Evolutionary conservation across 352 stramenopile genomes (phyloP), one percentile per base, ranked within the genome.

Genomic region (Phytophthora aleatoria): DNA sequence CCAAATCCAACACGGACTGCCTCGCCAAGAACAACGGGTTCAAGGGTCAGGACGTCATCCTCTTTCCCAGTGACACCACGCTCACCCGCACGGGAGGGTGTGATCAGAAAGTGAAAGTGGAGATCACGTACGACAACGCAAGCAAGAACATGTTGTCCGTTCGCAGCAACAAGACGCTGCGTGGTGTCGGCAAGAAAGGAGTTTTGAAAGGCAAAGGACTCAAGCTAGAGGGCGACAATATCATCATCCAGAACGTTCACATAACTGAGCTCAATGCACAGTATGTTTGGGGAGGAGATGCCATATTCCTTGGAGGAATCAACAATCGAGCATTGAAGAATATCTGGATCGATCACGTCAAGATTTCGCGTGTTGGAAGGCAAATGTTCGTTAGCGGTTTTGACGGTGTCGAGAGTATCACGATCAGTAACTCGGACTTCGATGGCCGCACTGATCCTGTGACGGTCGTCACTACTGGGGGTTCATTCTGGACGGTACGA

Each of bases 361-460:
- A 77, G 50, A 43, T 85, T 11, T 69, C 57, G 1, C 54, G 48
- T 1, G 50, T 81, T n/a, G 77, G 71, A 3, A 60, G 74, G 11
- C 71, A 83, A 42, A 80, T 83, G 63, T 57, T 86, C 45, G 64
- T 58, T 3, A 81, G 61, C 8, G 68, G 70, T 15, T 66, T 62
- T 10, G 77, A 63, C 9, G 64, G 74, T 9, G 70, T 74, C 1
- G 60, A 71, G 11, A 76, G 65, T 30, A 27, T 83, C n/a, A 86
- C 77, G 2, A 74, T 86, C 60, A 81, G 65, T 30, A 83, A 81
- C 64, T 78, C 61, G 49, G 71, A 83, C 15, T 83, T 83, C 54
- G 74, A 85, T 50, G 77, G 77, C 8, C 51, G 55, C 11, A 83
- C 69, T 1, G 43, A 59, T 71, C 77, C 3, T 85, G 77, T 49